Base-by-base conservation (phyloP, 306 rosid genomes). In the Sindora glabra region DNA sequence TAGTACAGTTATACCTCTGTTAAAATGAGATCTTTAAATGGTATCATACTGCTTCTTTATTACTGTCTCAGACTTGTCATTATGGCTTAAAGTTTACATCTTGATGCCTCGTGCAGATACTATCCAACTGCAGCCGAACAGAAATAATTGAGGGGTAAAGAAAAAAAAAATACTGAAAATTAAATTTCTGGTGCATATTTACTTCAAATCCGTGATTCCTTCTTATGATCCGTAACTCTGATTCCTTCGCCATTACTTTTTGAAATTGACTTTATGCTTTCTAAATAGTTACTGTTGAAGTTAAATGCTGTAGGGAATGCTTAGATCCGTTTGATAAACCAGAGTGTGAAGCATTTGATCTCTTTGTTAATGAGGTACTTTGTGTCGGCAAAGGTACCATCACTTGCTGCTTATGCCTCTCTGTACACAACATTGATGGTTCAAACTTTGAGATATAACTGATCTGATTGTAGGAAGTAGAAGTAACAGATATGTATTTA, bases 251-350 rank as follows among this genome's bases (percentile, higher is more conserved):
- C n/a, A n/a, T n/a, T n/a, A n/a, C n/a, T n/a, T n/a, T n/a, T n/a
- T n/a, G n/a, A n/a, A n/a, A n/a, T n/a, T n/a, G n/a, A 44, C 41
- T 62, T 45, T 18, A 16, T 58, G 65, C 36, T n/a, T n/a, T n/a
- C n/a, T n/a, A n/a, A 16, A 51, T 8, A 33, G 62, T 64, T 51
- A 77, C 51, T 48, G 54, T 24, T 18, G 41, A 25, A 34, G 56
- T 41, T 76, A 51, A 39, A 15, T 61, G n/a, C 56, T 72, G 62
- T 38, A 91, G 98, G 59, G 98, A 85, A 62, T 91, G 96, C 67
- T 49, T 91, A 62, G 98, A 91, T 68, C 98, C 98, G 22, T 91
- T 91, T 51, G 98, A 85, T 48, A 59, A 57, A 14, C 98, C 96
- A 34, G 95, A 91, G 62, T 91, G 90, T 67, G 96, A 91, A 76